Base-by-base conservation (phyloP, 2,329 filamentous ascomycete species). In the Setomelanomma holmii region DNA sequence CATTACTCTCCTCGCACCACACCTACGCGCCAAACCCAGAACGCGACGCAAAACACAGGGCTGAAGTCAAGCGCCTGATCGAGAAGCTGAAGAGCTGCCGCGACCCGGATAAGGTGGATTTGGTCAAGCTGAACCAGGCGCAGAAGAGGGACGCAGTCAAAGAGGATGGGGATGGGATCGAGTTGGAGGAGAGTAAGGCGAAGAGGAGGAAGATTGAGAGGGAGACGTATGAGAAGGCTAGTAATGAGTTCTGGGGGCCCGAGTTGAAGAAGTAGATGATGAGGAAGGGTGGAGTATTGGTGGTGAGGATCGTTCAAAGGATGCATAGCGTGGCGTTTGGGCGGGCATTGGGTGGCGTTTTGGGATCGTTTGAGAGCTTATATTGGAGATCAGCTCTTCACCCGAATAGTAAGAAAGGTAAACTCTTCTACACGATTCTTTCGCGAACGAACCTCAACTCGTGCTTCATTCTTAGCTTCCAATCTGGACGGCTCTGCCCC, bases 41-140 rank as follows among this genome's bases (percentile, higher is more conserved):
- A 58, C 67, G 56, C 58, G 55, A 67, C 50, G 75, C 72, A 60
- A 78, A 79, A 45, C 74, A 82, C 20, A 80, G 86, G 60, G 84
- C 84, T 36, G 81, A 82, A 0, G 74, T 75, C 21, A 62, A 57
- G 40, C 50, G 50, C 1, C 57, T 91, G 11, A 81, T 86, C 14
- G 86, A 83, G 74, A 92, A 91, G 69, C 78, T 93, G n/a, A 85
- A 84, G 54, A 84, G 82, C 62, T 93, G 89, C 62, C 81, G 87
- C 51, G 89, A 93, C 64, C 89, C 89, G 0, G 87, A 90, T 61
- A 85, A 89, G 49, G 85, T 83, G 38, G 88, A 93, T 71, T 74
- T 93, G 3, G 86, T 91, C 16, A 86, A 86, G 41, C 76, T 89
- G 44, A 87, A 90, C 64, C 82, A 83, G 57, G 84, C 85, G 17